Evolutionary conservation across 1,284 basidiomycete species (phyloP), one percentile per base, ranked within the genome.

Genomic region (Fistulina hepatica): DNA sequence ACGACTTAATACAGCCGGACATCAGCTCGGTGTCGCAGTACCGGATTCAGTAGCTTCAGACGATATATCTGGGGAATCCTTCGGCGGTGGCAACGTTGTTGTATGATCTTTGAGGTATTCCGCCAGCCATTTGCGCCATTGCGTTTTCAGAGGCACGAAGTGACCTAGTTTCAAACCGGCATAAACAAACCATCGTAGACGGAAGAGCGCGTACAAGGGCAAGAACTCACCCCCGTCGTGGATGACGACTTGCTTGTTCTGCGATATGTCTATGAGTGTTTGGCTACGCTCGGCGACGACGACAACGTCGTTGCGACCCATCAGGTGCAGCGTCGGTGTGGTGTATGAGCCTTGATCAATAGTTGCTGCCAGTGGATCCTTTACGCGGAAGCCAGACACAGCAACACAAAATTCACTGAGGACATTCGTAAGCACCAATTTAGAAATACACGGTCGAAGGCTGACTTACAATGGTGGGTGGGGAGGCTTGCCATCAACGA

Each of bases 241-340:
- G 49, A 70, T 69, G 51, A 82, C 82, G 4, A 88, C 65, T 9
- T 83, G 68, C 33, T 61, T 63, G 28, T 73, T 69, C 0, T 52
- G 52, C 21, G 82, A 81, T 5, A 73, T 62, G 2, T 71, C 67
- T 6, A 84, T 56, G 12, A 93, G 58, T 7, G 62, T 59, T 46
- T 68, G 66, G 3, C 81, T 71, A 17, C 83, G 65, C 51, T 85
- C 88, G 47, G 76, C 73, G 3, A 76, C 60, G 3, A 94, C 83
- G 25, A 94, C 71, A 10, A 88, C 71, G 49, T 94, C 90, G 31
- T 69, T 89, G 49, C 65, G 70, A 4, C 91, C 90, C 5, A 90
- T 62, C 12, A 94, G 65, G 54, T 91, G 86, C 15, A 95, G 61
- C 0, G 84, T 89, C 4, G 78, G 83, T 1, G 90, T 84, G 20